Conservation (phyloP, 2,329 filamentous ascomycete species). For the Tolypocladium guangdongense region DNA sequence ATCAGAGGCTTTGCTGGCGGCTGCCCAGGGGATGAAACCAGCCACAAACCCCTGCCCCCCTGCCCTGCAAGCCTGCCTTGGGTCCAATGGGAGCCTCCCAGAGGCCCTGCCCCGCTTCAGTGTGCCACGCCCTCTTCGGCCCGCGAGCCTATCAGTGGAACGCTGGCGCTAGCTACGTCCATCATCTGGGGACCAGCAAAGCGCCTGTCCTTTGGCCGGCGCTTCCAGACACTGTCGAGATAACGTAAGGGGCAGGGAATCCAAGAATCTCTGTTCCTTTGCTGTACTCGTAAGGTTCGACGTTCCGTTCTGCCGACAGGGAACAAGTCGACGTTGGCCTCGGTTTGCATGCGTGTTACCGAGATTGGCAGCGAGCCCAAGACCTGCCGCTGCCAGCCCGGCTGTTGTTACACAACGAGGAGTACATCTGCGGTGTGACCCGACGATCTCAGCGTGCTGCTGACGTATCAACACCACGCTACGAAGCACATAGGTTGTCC, state of each 20-base stretch:
- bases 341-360: background rate
- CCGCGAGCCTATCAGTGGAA: background rate
- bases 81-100: background rate
- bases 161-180: slow-evolving; percentile 4
- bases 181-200: background rate
- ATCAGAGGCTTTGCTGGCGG: slow-evolving; percentile 29
- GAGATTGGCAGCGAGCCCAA: background rate
- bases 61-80: background rate
- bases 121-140: background rate
- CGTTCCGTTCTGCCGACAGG: background rate
- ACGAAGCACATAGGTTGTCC: background rate
- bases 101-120: background rate
- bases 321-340: background rate
- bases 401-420: background rate
- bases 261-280: too few species aligned
- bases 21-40: slow-evolving; percentile 15
- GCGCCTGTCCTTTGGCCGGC: background rate
- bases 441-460: background rate
- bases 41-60: background rate
- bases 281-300: background rate
- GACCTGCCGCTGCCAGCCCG: background rate
- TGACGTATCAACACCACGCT: background rate
- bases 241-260: background rate
- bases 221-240: background rate
- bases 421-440: background rate